Percentiles rank a stretch among this genome's conserved stretches.
Conservation (phyloP, 805 yeast species). For the Wickerhamomyces strasburgensis region DNA sequence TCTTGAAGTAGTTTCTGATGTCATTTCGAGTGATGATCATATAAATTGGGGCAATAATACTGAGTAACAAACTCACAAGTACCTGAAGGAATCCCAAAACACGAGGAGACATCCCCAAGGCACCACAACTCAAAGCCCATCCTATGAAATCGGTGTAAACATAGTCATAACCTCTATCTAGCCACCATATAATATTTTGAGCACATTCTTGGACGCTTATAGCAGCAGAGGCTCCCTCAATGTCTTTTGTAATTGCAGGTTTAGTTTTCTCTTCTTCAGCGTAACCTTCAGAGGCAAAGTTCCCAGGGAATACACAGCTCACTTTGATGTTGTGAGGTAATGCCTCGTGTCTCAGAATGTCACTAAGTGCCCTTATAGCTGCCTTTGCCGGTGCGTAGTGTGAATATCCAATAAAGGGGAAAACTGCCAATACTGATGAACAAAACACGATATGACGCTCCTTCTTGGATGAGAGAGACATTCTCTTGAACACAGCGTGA, state of each 20-base stretch:
- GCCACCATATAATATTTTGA: conserved; percentile 45
- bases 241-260: conserved; percentile 73
- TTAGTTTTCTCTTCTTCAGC: conserved; percentile 76
- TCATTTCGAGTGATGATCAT: conserved; percentile 43
- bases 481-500: conserved; percentile 53
- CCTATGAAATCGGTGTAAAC: conserved; percentile 82
- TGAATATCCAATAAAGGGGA: conserved; percentile 85
- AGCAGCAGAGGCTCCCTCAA: conserved; percentile 82
- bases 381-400: conserved; percentile 89
- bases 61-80: conserved; percentile 41
- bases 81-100: conserved; percentile 49
- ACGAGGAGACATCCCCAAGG: conserved; percentile 69
- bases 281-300: conserved; percentile 85
- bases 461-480: conserved; percentile 18
- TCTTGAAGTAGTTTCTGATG: conserved; percentile 44
- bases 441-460: conserved; percentile 52
- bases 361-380: conserved; percentile 72
- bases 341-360: conserved; percentile 77
- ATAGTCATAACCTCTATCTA: conserved; percentile 64
- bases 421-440: conserved; percentile 78
- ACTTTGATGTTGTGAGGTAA: conserved; percentile 63
- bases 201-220: conserved; percentile 67
- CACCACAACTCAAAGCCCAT: conserved; percentile 66
- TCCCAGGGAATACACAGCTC: conserved; percentile 80
- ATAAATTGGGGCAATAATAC: conserved; percentile 57